These are phyloP conservation scores for Dillenia turbinata DNA, from an alignment of 164 flowering plant genomes.

Conservation along the genomic window DNA sequence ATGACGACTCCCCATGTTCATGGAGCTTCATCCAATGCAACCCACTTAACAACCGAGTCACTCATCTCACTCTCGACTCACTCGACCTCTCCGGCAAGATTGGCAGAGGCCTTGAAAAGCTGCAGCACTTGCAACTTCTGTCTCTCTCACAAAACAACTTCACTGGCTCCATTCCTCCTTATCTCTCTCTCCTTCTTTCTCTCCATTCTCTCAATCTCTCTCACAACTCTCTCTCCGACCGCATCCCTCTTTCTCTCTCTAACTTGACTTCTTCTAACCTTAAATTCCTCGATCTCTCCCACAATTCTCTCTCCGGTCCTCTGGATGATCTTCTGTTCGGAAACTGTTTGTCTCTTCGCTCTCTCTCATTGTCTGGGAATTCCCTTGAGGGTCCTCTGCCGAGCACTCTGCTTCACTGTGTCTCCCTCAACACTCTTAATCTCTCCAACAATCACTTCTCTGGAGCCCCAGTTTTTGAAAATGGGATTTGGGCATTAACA, in stretches of 20 bases:
- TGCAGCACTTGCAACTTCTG: conserved; percentile 39
- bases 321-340: conserved; percentile 51
- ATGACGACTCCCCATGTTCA: conserved; percentile 74
- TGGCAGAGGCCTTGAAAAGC: conserved; percentile 59
- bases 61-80: conserved; percentile 45
- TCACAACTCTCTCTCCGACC: conserved; percentile 55
- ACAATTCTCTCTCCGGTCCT: conserved; percentile 57
- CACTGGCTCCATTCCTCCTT: conserved; percentile 43
- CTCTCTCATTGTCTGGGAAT: conserved; percentile 49
- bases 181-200: conserved; percentile 18
- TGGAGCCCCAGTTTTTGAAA: conserved; percentile 42
- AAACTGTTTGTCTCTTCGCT: conserved; percentile 38
- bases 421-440: conserved; percentile 42
- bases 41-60: conserved; percentile 45
- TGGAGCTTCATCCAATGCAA: conserved; percentile 64
- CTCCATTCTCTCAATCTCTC: conserved; percentile 59
- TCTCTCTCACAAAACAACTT: conserved; percentile 64
- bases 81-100: conserved; percentile 66
- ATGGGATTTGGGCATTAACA: conserved; percentile 51
- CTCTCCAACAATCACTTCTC: conserved; percentile 65
- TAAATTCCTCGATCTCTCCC: conserved; percentile 57
- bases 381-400: conserved; percentile 72
- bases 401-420: conserved; percentile 31
- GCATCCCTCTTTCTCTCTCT: conserved; percentile 26
- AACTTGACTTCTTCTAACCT: conserved; percentile 22